Percentiles rank a stretch among this genome's conserved stretches.
Conservation (phyloP, 2,329 filamentous ascomycete species). For the Cordyceps cateniannulata region DNA sequence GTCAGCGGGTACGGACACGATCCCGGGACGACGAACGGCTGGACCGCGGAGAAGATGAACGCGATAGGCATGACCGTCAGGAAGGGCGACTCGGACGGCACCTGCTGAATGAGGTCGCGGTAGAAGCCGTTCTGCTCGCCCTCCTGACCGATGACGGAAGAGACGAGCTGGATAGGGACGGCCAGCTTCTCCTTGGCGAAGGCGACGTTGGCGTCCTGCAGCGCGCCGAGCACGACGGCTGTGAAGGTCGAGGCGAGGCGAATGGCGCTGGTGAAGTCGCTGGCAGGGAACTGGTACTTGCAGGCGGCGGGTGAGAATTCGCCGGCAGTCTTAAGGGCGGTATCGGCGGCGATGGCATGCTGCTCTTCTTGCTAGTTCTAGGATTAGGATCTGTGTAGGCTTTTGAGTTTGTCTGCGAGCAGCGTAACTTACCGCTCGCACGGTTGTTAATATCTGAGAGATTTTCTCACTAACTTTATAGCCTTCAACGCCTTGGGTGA, state of each 20-base stretch:
- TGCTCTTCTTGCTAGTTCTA: slow-evolving; percentile 56
- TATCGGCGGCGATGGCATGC: slow-evolving; percentile 56
- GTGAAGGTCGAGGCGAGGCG: slow-evolving; percentile 60
- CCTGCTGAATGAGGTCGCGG: slow-evolving; percentile 48
- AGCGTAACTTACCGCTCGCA: slow-evolving; percentile 40
- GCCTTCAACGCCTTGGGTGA: slow-evolving; percentile 48
- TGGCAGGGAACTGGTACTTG: slow-evolving; percentile 57
- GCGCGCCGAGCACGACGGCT: slow-evolving; percentile 59
- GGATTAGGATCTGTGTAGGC: neutral
- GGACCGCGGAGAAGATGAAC: slow-evolving; percentile 59
- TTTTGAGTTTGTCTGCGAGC: too few species aligned
- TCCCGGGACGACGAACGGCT: slow-evolving; percentile 52
- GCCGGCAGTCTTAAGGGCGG: slow-evolving; percentile 45
- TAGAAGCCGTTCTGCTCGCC: slow-evolving; percentile 69
- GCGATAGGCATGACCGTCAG: slow-evolving; percentile 55
- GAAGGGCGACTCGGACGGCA: slow-evolving; percentile 59
- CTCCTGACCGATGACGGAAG: slow-evolving; percentile 64
- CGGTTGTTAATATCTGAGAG: slow-evolving; percentile 43
- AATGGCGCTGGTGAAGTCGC: slow-evolving; percentile 51
- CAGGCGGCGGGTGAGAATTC: slow-evolving; percentile 53
- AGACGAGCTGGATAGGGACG: slow-evolving; percentile 49
- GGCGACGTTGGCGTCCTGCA: slow-evolving; percentile 55
- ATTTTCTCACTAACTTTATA: slow-evolving; percentile 38
- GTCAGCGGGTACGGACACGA: slow-evolving; percentile 51
- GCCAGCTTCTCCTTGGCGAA: slow-evolving; percentile 49